Evolutionary conservation across 1,284 basidiomycete species (phyloP).

Genomic region (Tylopilus sp.): DNA sequence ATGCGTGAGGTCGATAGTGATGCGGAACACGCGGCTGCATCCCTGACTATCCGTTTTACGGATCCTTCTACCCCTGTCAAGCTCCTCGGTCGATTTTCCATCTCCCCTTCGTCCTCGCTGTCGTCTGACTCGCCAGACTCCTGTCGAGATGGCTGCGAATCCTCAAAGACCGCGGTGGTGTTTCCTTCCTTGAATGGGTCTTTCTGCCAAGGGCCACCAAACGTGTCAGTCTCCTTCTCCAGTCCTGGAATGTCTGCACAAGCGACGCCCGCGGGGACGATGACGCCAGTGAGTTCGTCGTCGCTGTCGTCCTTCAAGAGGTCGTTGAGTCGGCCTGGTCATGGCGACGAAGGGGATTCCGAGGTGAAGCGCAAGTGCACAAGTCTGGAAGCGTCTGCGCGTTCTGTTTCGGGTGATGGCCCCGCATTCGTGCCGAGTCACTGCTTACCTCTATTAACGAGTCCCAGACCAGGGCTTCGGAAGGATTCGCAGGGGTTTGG

Average conservation of each 20-base stretch:
- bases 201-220: conserved; percentile 17
- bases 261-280: conserved; percentile 9
- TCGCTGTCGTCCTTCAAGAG: conserved; percentile 2
- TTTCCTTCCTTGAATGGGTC: conserved; percentile 28
- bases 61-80: conserved; percentile 20
- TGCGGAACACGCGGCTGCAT: not conserved
- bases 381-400: not conserved
- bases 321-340: not conserved
- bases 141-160: conserved; percentile 6
- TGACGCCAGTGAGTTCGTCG: conserved; percentile 4
- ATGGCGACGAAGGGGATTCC: conserved; percentile 4
- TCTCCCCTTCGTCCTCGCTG: conserved; percentile 3
- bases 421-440: conserved; percentile 5
- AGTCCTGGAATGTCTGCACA: conserved; percentile 11
- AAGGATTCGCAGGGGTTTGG: conserved; percentile 32
- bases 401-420: conserved; percentile 3
- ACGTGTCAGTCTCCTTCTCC: not conserved
- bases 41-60: conserved; percentile 5
- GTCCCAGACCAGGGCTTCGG: conserved; percentile 12
- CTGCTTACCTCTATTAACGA: conserved; percentile 13
- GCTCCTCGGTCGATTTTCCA: conserved; percentile 9
- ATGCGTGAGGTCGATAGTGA: conserved; percentile 15
- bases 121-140: conserved; percentile 1
- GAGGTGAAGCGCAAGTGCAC: not conserved
- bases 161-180: conserved; percentile 14